Base-by-base conservation (phyloP, 1,284 basidiomycete species). In the Heterobasidion parviporum region DNA sequence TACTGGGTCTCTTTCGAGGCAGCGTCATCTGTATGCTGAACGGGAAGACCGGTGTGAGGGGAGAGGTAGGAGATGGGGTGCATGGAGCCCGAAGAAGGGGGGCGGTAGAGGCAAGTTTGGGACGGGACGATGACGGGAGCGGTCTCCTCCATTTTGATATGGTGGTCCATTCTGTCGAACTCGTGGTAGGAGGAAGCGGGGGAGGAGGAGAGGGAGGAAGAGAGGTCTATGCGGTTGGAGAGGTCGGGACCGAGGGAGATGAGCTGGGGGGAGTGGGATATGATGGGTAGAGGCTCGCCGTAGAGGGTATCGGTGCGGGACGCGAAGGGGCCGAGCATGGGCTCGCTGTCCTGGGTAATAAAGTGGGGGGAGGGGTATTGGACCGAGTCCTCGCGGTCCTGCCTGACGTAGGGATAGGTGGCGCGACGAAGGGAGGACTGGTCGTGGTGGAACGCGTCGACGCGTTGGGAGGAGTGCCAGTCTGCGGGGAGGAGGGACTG, bases 1-100 rank as follows among this genome's bases (percentile, higher is more conserved):
- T 89, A 90, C 70, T 91, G 89, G 0, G 89, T 92, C 68, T 92
- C 89, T 71, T 92, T 92, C 50, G 82, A 85, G 1, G 89, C 87
- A 12, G 89, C 89, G 67, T 92, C 89, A 72, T 92, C 89, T 0
- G 89, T 92, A 72, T 91, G 87, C 69, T 89, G 89, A 6, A 91
- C 84, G 54, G 83, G 81, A 44, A 89, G 76, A 38, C 80, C 74
- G 10, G 79, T 71, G 64, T 81, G 81, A 6, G 77, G 75, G 12
- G 74, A 70, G 58, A 81, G 70, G 66, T 79, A 81, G 54, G 78
- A 69, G 59, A 79, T 63, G 20, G 61, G 69, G 58, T 68, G 69
- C 65, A 69, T 72, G 53, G 64, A 68, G 53, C 63, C 64, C 5
- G 69, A 70, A n/a, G 62, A 55, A 58, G 64, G 66, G 53, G 74